Evolutionary conservation across 164 flowering plant genomes (phyloP), one percentile per base, ranked within the genome.

Genomic region (Piper longum): DNA sequence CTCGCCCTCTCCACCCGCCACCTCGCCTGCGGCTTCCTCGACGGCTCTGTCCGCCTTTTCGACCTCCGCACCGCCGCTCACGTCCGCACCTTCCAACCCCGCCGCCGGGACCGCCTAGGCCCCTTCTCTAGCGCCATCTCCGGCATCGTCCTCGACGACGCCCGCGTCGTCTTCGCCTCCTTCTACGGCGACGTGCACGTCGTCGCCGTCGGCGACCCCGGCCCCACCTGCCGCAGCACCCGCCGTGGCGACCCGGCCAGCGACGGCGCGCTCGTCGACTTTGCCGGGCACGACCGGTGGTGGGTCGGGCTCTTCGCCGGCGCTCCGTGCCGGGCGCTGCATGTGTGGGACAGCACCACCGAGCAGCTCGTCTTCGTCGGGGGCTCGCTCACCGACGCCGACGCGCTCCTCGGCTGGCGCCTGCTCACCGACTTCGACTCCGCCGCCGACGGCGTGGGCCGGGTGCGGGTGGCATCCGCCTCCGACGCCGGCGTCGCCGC

Each of bases 231-330:
- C 19, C 79, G 95, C 0, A 62, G 84, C 17, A 90, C 79, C 7
- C 83, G 76, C 54, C 5, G 59, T 2, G 98, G 98, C 0, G 70
- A 80, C 62, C 79, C 79, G 16, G 74, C 83, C 3, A 69, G 64
- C 60, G 87, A 91, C 64, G 98, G 98, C 0, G 76, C 79, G 0
- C 57, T 88, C 17, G 85, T 88, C 0, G 87, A 83, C 64, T 91
- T 91, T 67, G 36, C 85, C 4, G 96, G 98, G 0, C 72, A 79
- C 44, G 64, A 43, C 11, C 75, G 81, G 42, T 84, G 81, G 82
- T 91, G 98, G 98, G 91, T 88, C 13, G 98, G 98, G 3, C 78
- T 91, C 0, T 87, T 70, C 63, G 95, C 96, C 0, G 98, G 95
- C 0, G 89, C 78, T 0, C 91, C 95, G 0, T 90, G 84, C 1